Conservation (phyloP, 805 yeast species). For the Saccharomycopsis sp. region DNA sequence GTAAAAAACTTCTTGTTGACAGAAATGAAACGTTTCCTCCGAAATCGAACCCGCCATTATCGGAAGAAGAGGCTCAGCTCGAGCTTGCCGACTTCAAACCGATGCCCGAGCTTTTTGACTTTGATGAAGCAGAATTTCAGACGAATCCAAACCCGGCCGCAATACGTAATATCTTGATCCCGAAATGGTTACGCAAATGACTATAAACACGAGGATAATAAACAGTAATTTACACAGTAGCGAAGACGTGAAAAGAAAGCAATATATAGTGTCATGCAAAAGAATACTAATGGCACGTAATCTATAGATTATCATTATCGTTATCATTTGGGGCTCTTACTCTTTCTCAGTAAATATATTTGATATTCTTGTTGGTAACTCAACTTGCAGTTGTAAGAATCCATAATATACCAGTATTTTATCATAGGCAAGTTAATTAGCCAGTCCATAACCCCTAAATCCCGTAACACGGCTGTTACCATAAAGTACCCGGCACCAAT, state of each 20-base stretch:
- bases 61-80: constrained; percentile 28
- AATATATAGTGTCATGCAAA: neutral
- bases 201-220: neutral
- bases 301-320: neutral
- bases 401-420: constrained; percentile 48
- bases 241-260: neutral
- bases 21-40: constrained; percentile 3
- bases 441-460: constrained; percentile 62
- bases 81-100: constrained; percentile 17
- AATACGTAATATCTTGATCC: constrained; percentile 32
- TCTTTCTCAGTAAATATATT: constrained; percentile 8
- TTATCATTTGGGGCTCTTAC: neutral
- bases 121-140: constrained; percentile 39
- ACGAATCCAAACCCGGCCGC: constrained; percentile 27
- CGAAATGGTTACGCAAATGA: constrained; percentile 21
- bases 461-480: constrained; percentile 48
- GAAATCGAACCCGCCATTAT: neutral
- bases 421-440: constrained; percentile 52
- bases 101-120: constrained; percentile 42
- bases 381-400: constrained; percentile 37
- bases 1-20: constrained; percentile 9
- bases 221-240: neutral
- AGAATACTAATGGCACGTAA: neutral
- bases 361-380: constrained; percentile 15
- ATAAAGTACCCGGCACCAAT: constrained; percentile 55